Conservation (phyloP, 2,329 filamentous ascomycete species). For the Camillea tinctor region DNA sequence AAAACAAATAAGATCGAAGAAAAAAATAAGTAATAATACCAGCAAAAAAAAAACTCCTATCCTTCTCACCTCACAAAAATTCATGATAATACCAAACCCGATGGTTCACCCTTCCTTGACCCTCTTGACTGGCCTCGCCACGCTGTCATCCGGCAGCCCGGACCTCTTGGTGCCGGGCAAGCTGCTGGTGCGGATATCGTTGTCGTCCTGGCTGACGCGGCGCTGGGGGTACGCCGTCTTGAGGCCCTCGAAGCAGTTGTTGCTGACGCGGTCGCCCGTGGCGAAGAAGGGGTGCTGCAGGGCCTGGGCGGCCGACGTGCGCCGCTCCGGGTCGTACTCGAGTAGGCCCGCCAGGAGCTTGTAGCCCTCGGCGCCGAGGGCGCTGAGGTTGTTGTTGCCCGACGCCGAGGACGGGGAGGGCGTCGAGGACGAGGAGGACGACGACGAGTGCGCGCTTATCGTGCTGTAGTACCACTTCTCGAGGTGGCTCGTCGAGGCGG, state of each 20-base stretch:
- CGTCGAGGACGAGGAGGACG: constrained; percentile 41
- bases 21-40: too few species aligned
- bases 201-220: constrained; percentile 89
- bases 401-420: constrained; percentile 11
- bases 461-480: constrained; percentile 80
- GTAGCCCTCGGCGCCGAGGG: constrained; percentile 74
- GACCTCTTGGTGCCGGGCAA: constrained; percentile 88
- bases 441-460: constrained; percentile 56
- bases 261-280: constrained; percentile 64
- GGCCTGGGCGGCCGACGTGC: constrained; percentile 83
- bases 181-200: constrained; percentile 89
- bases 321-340: constrained; percentile 88
- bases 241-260: constrained; percentile 88
- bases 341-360: constrained; percentile 78
- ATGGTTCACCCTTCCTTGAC: constrained; percentile 50
- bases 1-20: too few species aligned
- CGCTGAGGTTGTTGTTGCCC: constrained; percentile 44
- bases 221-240: constrained; percentile 87
- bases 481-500: constrained; percentile 48
- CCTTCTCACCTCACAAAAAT: too few species aligned
- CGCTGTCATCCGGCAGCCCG: constrained; percentile 75
- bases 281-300: constrained; percentile 87
- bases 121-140: constrained; percentile 63
- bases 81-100: not conserved
- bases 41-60: too few species aligned